Base-by-base conservation (phyloP, 805 yeast genomes). In the Nematodospora valgi region DNA sequence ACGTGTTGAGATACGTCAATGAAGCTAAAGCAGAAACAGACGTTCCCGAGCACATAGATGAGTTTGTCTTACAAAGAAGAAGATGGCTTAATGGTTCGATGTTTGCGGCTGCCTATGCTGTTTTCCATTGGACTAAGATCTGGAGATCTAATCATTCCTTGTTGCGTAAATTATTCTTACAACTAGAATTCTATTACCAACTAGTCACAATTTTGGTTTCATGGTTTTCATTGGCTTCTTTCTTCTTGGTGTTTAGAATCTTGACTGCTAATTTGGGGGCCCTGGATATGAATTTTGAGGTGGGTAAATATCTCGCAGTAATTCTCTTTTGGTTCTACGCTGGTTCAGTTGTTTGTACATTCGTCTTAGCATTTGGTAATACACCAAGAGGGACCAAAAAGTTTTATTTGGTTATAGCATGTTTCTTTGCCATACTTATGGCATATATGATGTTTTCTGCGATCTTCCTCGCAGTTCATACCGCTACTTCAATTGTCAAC, bases 51-150 rank as follows among this genome's bases (percentile, higher is more conserved):
- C 70, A 74, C n/a, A 72, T 89, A 28, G 83, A 96, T n/a, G 98
- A 93, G 54, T 87, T 93, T 53, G 86, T 91, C 35, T 77, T 93
- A 37, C 98, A 91, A 66, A 82, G 98, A 67, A 82, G 98, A 68
- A 80, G 98, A 70, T 91, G 98, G 98, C 74, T 91, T 42, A 91
- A 91, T 59, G 99, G 99, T 57, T 95, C 98, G 2, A 76, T 93
- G 54, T 93, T 93, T 65, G 98, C 99, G 1, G 98, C 98, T 3
- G 68, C 89, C 36, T 93, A 84, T 56, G 80, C 97, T 2, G 86
- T 86, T 45, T 53, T 85, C 37, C 95, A 89, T 56, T 86, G 89
- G 73, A 72, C 78, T 37, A 84, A 85, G 48, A 84, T 93, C 38
- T 91, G 96, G 95, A 67, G 74, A 41, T 86, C 96, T 0, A 84